Evolutionary conservation across 2,329 filamentous ascomycete species (phyloP).

Genomic region (Plenodomus biglobosus): DNA sequence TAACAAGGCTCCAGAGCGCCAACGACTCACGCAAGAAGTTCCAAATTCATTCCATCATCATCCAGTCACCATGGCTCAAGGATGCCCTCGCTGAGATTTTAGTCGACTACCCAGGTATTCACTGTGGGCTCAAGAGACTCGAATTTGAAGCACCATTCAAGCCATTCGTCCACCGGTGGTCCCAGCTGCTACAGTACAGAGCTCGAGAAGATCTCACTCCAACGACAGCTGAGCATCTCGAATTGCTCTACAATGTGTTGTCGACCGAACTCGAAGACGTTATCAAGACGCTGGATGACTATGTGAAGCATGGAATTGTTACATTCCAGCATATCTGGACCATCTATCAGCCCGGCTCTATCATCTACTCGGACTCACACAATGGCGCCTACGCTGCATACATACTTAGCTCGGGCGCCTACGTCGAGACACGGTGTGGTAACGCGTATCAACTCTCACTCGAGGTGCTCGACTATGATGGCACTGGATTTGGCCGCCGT

Average conservation of each 20-base stretch:
- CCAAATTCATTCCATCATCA: conserved; percentile 62
- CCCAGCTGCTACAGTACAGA: conserved; percentile 25
- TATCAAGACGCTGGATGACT: conserved; percentile 44
- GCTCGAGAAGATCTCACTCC: conserved; percentile 19
- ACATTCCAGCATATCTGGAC: conserved; percentile 48
- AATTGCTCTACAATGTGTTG: conserved; percentile 42
- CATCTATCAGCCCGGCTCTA: conserved; percentile 42
- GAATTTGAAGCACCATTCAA: conserved; percentile 63
- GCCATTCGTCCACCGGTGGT: conserved; percentile 67
- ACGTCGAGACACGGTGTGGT: conserved; percentile 24
- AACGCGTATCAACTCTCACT: conserved; percentile 23
- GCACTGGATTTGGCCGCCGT: conserved; percentile 29
- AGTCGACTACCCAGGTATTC: conserved; percentile 61
- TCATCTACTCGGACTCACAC: conserved; percentile 29
- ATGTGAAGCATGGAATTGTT: conserved; percentile 40
- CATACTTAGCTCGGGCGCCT: conserved; percentile 21
- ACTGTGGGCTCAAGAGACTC: conserved; percentile 60
- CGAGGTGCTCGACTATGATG: conserved; percentile 39
- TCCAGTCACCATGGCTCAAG: conserved; percentile 65
- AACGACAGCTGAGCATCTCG: conserved; percentile 38
- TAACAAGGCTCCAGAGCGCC: conserved; percentile 44
- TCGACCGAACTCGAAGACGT: conserved; percentile 43
- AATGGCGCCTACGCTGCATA: conserved; percentile 22
- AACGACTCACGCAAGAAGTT: conserved; percentile 61
- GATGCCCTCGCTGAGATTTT: conserved; percentile 58